Conservation (phyloP, 257 asterid species). For the Thymus quinquecostatus region DNA sequence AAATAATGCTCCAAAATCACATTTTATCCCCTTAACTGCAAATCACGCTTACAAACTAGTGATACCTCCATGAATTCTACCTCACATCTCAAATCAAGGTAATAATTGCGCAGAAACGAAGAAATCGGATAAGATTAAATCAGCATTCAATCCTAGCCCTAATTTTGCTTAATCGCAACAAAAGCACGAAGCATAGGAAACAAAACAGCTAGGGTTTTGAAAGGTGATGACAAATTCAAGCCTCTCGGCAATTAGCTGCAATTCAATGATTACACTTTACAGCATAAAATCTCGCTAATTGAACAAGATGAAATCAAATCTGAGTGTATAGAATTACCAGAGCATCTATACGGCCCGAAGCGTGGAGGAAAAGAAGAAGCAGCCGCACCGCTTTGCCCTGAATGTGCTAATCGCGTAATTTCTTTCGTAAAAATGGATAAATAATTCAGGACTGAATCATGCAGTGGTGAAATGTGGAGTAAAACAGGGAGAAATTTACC, state of each 20-base stretch:
- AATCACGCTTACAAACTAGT: neutral
- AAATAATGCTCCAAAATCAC: neutral
- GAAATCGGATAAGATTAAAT: neutral
- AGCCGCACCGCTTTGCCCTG: neutral
- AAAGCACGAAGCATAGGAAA: neutral
- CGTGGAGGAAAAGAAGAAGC: neutral
- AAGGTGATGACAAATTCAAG: slow-evolving; percentile 1
- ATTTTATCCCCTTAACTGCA: too few species aligned
- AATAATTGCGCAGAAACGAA: neutral
- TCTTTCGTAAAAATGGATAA: too few species aligned
- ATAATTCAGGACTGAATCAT: too few species aligned
- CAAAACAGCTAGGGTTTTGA: neutral
- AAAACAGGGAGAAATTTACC: neutral
- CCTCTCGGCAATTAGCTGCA: slow-evolving; percentile 4
- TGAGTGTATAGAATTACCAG: neutral
- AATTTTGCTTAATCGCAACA: neutral
- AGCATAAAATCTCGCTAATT: neutral
- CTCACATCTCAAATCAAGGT: neutral
- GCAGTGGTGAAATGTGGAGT: too few species aligned
- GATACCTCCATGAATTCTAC: neutral
- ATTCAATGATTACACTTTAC: neutral
- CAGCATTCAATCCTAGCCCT: neutral
- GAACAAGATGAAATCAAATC: neutral
- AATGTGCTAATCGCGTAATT: too few species aligned
- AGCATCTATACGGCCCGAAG: neutral